Evolutionary conservation across 2,329 filamentous ascomycete genomes (phyloP).

Genomic region (Calonectria ilicicola): DNA sequence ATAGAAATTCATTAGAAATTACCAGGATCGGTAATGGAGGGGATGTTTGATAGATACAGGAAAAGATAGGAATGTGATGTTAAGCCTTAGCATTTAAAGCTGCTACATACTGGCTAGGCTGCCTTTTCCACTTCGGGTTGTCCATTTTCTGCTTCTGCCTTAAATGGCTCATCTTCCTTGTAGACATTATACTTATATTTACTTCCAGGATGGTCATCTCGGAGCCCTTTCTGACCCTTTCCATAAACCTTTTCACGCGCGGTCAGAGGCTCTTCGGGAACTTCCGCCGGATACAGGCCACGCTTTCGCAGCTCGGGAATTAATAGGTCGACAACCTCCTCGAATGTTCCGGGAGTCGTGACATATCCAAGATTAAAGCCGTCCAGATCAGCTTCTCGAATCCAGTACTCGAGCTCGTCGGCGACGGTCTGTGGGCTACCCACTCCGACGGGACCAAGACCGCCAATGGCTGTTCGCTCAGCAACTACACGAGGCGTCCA

Average conservation of each 20-base stretch:
- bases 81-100: background rate
- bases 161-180: conserved; percentile 56
- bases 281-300: conserved; percentile 42
- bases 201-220: conserved; percentile 70
- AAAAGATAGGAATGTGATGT: background rate
- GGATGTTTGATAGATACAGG: too few relatives aligned
- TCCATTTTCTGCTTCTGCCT: background rate
- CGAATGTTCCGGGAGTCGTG: conserved; percentile 53
- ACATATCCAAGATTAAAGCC: conserved; percentile 58
- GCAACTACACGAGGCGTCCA: conserved; percentile 60
- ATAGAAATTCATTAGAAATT: too few relatives aligned
- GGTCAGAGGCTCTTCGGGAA: conserved; percentile 53
- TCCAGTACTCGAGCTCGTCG: conserved; percentile 59
- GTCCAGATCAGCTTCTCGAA: conserved; percentile 55
- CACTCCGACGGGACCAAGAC: conserved; percentile 50
- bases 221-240: conserved; percentile 65
- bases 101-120: too few relatives aligned
- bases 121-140: background rate
- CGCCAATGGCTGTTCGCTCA: conserved; percentile 56
- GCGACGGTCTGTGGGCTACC: conserved; percentile 56
- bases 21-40: too few relatives aligned
- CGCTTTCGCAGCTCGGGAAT: conserved; percentile 45
- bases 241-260: conserved; percentile 73
- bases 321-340: conserved; percentile 47
- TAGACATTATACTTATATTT: conserved; percentile 73